Base-by-base conservation (phyloP, 805 yeast species). In the Danielozyma ontarioensis region DNA sequence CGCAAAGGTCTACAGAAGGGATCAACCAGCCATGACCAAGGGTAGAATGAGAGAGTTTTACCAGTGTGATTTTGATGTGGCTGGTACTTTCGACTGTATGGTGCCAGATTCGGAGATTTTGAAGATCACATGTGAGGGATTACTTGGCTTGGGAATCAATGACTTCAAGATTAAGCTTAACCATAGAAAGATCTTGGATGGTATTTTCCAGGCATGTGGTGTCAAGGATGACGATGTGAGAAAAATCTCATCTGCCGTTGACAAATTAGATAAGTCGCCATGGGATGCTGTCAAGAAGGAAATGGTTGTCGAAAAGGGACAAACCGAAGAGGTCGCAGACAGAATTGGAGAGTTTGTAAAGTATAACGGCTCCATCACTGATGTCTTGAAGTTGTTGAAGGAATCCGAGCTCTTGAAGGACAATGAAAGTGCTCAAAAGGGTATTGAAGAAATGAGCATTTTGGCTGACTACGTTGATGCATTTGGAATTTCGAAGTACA, bases 21-120 rank as follows among this genome's bases (percentile, higher is more conserved):
- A 93, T 59, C 99, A 93, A 64, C 99, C 99, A 4, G 99, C 99
- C 6, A 93, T 93, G 98, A 90, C 97, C 32, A 93, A 93, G 64
- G 99, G 99, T 41, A 78, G 99, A 64, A 93, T 93, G 98, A 84
- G 99, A 75, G 99, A 93, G 64, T 93, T 93, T 54, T 93, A 93
- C 62, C 99, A 93, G 67, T 93, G 99, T 70, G 99, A 93, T 67
- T 85, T 93, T 51, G 99, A 93, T 61, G 71, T 93, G 53, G 99
- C 99, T 15, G 99, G 99, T 33, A 62, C 59, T 36, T 90, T 83
- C 58, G 98, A 93, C 52, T 52, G 80, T 18, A 93, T 93, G 98
- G 93, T 93, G 29, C 95, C 98, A 16, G 99, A 93, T 57, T 79
- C 97, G 6, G 99, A 93, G 65, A 70, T 81, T 37, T 72, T 93